Evolutionary conservation across 495 filamentous ascomycete genomes (phyloP), one percentile per base, ranked within the genome.

Genomic region (Podospora pseudoanserina): DNA sequence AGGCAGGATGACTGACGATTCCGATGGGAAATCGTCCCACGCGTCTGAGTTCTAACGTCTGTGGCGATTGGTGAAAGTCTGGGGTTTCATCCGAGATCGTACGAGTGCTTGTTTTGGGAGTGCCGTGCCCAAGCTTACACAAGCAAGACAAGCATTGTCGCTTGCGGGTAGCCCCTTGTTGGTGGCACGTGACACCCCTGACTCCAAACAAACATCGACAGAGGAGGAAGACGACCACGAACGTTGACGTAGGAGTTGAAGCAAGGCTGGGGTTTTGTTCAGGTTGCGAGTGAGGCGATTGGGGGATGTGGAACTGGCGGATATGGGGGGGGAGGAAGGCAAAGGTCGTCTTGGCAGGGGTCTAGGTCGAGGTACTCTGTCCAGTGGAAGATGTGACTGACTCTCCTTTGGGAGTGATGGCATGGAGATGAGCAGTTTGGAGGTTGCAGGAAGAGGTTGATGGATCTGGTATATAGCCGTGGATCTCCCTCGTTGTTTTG

Each of bases 141-240:
- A 58, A 58, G 60, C 65, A 34, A 58, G 9, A 58, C 55, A 58
- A 58, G 60, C 65, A 23, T 28, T 61, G 23, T 27, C 39, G 54
- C 57, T 23, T 53, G 6, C 49, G 30, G 49, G 49, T 56, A 30
- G 23, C 56, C 54, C 65, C 39, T 60, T 59, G 55, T 18, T 23
- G 19, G 53, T 19, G 9, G 65, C 74, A 75, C 74, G 74, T 75
- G 74, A 75, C 61, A 71, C 65, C 72, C 74, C 72, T 74, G 67
- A 69, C 60, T 58, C 70, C 67, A 64, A 60, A 69, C 65, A 68
- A 67, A 54, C 63, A 64, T 61, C 28, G 60, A 58, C 23, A 53
- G 28, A 63, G 44, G 18, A 53, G 15, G 18, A 39, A 23, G 39
- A 49, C 39, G 5, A 13, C 30, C 26, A 60, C 60, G 9, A 7